Evolutionary conservation across 495 filamentous ascomycete species (phyloP).

Genomic region (Penicillium pancosmium): DNA sequence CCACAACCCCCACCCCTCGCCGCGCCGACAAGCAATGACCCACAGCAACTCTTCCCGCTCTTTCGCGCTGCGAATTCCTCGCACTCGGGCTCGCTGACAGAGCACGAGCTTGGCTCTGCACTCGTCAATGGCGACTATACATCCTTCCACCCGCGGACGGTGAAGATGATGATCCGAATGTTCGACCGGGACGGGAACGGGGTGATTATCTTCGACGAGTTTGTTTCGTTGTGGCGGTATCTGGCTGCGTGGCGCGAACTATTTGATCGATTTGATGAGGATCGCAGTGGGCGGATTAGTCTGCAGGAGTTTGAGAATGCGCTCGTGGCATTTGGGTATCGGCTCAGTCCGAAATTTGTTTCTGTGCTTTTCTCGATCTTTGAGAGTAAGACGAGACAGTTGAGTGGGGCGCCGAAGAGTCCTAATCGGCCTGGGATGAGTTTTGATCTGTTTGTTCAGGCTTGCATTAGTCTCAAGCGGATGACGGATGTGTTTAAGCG

Average conservation of each 20-base stretch:
- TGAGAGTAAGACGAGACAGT: slow-evolving; percentile 49
- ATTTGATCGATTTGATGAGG: slow-evolving; percentile 94
- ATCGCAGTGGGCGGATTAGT: slow-evolving; percentile 83
- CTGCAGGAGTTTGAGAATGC: slow-evolving; percentile 88
- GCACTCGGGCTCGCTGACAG: slow-evolving; percentile 80
- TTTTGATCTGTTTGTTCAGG: slow-evolving; percentile 98
- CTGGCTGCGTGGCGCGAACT: slow-evolving; percentile 89
- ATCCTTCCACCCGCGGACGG: slow-evolving; percentile 92
- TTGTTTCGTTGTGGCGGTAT: slow-evolving; percentile 92
- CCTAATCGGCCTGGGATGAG: slow-evolving; percentile 68
- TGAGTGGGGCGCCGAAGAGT: slow-evolving; percentile 27
- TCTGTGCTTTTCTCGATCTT: slow-evolving; percentile 75
- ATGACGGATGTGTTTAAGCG: slow-evolving; percentile 99
- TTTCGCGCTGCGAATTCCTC: slow-evolving; percentile 89
- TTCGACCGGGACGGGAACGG: slow-evolving; percentile 88
- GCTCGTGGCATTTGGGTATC: slow-evolving; percentile 91
- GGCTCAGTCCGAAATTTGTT: slow-evolving; percentile 81
- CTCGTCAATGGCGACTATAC: slow-evolving; percentile 97
- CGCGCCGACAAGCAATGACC: slow-evolving; percentile 60
- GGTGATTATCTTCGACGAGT: slow-evolving; percentile 92
- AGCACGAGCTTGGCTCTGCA: slow-evolving; percentile 84
- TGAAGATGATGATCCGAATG: slow-evolving; percentile 99
- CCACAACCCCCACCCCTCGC: slow-evolving; percentile 62
- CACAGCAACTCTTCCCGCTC: slow-evolving; percentile 69
- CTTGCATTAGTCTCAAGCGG: slow-evolving; percentile 91